Conservation (phyloP, 345 rosid genomes). For the Psidium friedrichsthalianum region DNA sequence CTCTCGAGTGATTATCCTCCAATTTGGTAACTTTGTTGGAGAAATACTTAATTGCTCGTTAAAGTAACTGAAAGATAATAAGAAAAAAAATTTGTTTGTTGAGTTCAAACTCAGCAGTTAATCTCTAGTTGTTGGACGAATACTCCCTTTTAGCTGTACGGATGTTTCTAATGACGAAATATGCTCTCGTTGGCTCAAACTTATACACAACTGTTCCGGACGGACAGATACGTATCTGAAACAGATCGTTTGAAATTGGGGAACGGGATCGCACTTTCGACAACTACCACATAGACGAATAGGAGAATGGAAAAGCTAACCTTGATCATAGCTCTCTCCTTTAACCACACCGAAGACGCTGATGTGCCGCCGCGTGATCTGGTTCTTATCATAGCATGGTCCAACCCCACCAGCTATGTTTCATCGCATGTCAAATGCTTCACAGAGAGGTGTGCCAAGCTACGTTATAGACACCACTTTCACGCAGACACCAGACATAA, state of each 20-base stretch:
- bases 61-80: background rate
- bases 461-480: background rate
- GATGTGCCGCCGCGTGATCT: background rate
- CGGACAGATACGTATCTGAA: background rate
- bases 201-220: background rate
- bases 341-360: background rate
- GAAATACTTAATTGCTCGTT: background rate
- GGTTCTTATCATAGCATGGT: background rate
- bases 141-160: background rate
- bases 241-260: background rate
- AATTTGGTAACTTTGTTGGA: background rate
- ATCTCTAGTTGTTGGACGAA: background rate
- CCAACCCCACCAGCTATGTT: background rate
- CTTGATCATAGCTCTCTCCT: background rate
- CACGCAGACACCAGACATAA: background rate
- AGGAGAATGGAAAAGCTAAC: background rate
- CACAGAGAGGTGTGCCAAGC: background rate
- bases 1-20: background rate
- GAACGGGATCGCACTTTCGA: background rate
- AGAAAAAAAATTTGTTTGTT: background rate
- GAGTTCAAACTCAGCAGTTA: background rate
- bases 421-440: background rate
- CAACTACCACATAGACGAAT: background rate
- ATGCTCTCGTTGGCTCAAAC: background rate
- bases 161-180: background rate